Evolutionary conservation across 2,329 filamentous ascomycete genomes (phyloP).

Genomic region (Rasamsonia emersonii): DNA sequence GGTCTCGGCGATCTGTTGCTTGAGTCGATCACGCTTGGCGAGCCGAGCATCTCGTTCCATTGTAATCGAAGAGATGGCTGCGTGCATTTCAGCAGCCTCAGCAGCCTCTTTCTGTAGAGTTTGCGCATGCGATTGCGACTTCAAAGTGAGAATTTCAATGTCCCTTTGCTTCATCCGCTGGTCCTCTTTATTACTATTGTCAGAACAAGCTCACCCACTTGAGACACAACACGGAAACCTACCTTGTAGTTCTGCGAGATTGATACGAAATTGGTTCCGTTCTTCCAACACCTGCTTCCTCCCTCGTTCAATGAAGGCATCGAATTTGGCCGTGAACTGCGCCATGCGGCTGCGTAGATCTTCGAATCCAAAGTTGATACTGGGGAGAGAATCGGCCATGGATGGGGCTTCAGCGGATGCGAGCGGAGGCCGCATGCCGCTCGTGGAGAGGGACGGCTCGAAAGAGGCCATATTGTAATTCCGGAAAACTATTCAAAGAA

Average conservation of each 20-base stretch:
- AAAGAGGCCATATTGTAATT: slow-evolving; percentile 37
- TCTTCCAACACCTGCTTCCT: slow-evolving; percentile 85
- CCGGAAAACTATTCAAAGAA: not conserved
- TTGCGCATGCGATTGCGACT: slow-evolving; percentile 47
- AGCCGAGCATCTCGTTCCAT: slow-evolving; percentile 48
- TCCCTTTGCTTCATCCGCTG: slow-evolving; percentile 81
- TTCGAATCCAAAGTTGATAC: slow-evolving; percentile 92
- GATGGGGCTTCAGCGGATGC: slow-evolving; percentile 46
- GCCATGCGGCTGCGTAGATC: slow-evolving; percentile 92
- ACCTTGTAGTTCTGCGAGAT: slow-evolving; percentile 85
- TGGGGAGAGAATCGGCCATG: slow-evolving; percentile 65
- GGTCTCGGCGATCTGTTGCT: slow-evolving; percentile 45
- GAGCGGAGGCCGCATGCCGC: slow-evolving; percentile 44
- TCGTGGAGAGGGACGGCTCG: slow-evolving; percentile 49
- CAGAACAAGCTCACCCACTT: not conserved
- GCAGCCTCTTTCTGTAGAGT: slow-evolving; percentile 50
- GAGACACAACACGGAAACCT: slow-evolving; percentile 12
- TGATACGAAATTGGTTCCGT: slow-evolving; percentile 87
- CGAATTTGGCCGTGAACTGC: slow-evolving; percentile 82
- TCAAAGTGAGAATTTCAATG: slow-evolving; percentile 64
- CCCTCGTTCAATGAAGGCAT: slow-evolving; percentile 86
- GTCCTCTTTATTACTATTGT: slow-evolving; percentile 56
- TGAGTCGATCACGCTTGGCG: slow-evolving; percentile 47
- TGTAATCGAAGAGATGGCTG: slow-evolving; percentile 49
- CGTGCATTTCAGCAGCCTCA: slow-evolving; percentile 56